A percentile compares a stretch with the other conserved stretches of the same genome.
Evolutionary conservation across 164 flowering plant species (phyloP).

Genomic region (Macadamia integrifolia): DNA sequence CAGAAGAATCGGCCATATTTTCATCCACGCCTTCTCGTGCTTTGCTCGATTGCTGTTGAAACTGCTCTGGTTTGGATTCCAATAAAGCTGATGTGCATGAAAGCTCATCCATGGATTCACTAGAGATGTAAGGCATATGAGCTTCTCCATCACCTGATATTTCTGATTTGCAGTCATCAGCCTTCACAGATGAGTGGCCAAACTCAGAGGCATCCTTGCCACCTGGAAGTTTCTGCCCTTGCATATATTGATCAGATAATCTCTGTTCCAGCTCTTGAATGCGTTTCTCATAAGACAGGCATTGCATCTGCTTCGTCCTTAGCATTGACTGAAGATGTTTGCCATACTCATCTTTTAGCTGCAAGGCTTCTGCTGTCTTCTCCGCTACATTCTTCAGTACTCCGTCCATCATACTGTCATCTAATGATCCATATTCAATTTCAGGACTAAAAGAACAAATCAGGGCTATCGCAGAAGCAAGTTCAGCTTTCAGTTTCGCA

Average conservation of each 20-base stretch:
- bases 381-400: conserved; percentile 61
- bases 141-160: conserved; percentile 49
- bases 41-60: conserved; percentile 34
- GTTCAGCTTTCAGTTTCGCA: conserved; percentile 91
- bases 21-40: conserved; percentile 71
- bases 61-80: conserved; percentile 36
- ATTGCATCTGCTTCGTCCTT: conserved; percentile 64
- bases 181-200: conserved; percentile 32
- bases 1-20: conserved; percentile 79
- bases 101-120: conserved; percentile 85
- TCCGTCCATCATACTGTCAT: conserved; percentile 60
- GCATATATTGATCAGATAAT: conserved; percentile 66
- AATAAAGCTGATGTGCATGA: conserved; percentile 59
- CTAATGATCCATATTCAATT: conserved; percentile 53
- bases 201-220: conserved; percentile 37
- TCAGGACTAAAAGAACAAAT: conserved; percentile 60
- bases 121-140: conserved; percentile 31
- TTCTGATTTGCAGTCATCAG: conserved; percentile 56
- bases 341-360: conserved; percentile 76
- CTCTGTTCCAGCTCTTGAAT: conserved; percentile 87
- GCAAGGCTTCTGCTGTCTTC: conserved; percentile 93
- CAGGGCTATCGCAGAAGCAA: conserved; percentile 80
- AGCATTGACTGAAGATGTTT: conserved; percentile 79
- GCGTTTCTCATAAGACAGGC: conserved; percentile 82
- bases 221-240: conserved; percentile 39